A percentile compares a stretch with the other conserved stretches of the same genome.
These are phyloP conservation scores for Secale cereale DNA, from an alignment of 176 grass and related monocot species.

Conservation along the genomic window DNA sequence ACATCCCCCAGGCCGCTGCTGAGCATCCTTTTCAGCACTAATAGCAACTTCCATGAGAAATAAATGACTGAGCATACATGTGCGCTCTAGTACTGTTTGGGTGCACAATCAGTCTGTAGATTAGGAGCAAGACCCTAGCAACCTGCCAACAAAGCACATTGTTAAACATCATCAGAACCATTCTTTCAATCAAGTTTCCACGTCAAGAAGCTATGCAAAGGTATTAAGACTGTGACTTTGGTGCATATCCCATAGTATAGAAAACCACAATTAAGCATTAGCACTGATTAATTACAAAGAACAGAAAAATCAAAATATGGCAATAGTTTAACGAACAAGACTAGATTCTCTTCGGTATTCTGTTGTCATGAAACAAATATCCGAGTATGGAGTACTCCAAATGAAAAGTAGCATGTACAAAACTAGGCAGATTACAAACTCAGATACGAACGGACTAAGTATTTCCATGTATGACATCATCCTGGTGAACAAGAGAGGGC, in stretches of 20 bases:
- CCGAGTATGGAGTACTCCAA: background rate
- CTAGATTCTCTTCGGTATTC: constrained; percentile 9
- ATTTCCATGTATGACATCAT: constrained; percentile 12
- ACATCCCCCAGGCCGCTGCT: constrained; percentile 54
- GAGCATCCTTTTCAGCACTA: constrained; percentile 68
- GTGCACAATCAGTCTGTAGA: constrained; percentile 77
- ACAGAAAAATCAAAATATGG: constrained; percentile 17
- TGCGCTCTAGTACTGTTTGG: constrained; percentile 62
- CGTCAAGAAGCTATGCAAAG: constrained; percentile 16
- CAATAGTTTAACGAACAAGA: constrained; percentile 16
- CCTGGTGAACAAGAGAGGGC: constrained; percentile 20
- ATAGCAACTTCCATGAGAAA: constrained; percentile 52
- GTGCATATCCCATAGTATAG: background rate
- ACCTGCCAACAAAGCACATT: constrained; percentile 51
- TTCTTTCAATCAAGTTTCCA: constrained; percentile 17
- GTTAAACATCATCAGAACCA: constrained; percentile 12
- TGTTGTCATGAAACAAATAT: constrained; percentile 2
- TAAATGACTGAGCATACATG: constrained; percentile 68
- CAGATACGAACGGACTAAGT: constrained; percentile 8
- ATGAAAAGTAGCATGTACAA: background rate
- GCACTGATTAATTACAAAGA: background rate
- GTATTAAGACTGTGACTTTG: background rate
- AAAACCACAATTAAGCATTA: background rate
- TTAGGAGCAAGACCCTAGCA: constrained; percentile 73
- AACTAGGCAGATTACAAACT: constrained; percentile 16